Evolutionary conservation across 768 basidiomycete species (phyloP).

Genomic region (Boletus sp.): DNA sequence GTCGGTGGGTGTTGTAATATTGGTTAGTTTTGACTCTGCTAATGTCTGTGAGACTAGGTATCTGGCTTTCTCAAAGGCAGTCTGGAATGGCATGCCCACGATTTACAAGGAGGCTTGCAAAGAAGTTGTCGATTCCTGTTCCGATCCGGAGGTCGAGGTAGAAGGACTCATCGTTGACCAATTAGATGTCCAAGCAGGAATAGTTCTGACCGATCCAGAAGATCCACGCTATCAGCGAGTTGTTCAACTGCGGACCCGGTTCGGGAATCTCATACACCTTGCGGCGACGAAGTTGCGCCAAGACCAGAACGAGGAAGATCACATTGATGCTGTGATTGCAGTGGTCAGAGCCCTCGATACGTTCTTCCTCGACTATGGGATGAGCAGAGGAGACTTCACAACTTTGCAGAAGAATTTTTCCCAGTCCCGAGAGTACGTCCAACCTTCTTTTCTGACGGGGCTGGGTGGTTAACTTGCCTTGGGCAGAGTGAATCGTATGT

Average conservation of each 20-base stretch:
- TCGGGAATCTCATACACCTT: slow-evolving; percentile 64
- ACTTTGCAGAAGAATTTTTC: slow-evolving; percentile 51
- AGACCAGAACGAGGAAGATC: slow-evolving; percentile 69
- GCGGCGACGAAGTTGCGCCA: slow-evolving; percentile 66
- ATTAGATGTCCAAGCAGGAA: slow-evolving; percentile 70
- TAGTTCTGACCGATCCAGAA: slow-evolving; percentile 66
- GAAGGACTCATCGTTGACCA: slow-evolving; percentile 67
- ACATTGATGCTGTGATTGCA: slow-evolving; percentile 79
- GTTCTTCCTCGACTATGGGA: slow-evolving; percentile 69
- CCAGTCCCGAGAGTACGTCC: slow-evolving; percentile 31
- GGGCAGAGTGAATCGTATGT: slow-evolving; percentile 60
- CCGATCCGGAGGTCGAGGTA: slow-evolving; percentile 62
- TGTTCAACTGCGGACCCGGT: slow-evolving; percentile 53
- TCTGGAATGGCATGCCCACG: slow-evolving; percentile 76
- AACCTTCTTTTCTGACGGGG: not conserved
- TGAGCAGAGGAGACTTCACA: slow-evolving; percentile 57
- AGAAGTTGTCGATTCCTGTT: slow-evolving; percentile 53
- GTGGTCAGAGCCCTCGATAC: slow-evolving; percentile 75
- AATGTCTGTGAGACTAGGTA: slow-evolving; percentile 41
- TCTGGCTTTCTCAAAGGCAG: slow-evolving; percentile 67
- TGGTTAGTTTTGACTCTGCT: not conserved
- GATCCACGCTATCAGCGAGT: slow-evolving; percentile 76
- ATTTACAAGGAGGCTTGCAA: slow-evolving; percentile 60
- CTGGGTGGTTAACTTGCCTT: not conserved
- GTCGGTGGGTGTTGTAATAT: slow-evolving; percentile 51